Percentiles rank a stretch among this genome's conserved stretches.
Conservation (phyloP, 257 asterid species). For the Haberlea rhodopensis region DNA sequence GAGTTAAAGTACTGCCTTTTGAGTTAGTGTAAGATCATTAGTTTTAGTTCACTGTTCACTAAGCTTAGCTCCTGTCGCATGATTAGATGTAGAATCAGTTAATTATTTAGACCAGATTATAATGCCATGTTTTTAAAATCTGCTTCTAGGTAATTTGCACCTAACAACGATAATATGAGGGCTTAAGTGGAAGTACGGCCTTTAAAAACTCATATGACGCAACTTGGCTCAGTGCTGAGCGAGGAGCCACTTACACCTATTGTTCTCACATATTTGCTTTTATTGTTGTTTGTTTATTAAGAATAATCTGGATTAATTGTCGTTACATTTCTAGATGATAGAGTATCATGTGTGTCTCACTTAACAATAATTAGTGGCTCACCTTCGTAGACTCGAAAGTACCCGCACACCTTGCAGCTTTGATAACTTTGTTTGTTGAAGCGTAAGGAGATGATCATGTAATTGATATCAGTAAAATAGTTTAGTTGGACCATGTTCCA, state of each 20-base stretch:
- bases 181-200: background rate
- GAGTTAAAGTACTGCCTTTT: background rate
- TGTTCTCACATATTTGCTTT: background rate
- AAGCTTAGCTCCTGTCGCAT: background rate
- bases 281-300: no score
- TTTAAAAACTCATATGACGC: background rate
- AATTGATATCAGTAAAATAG: no score
- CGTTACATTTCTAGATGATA: no score
- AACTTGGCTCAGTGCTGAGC: background rate
- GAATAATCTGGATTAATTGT: background rate
- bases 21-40: background rate
- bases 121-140: no score
- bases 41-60: background rate
- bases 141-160: no score
- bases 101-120: no score
- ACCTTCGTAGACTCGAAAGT: background rate
- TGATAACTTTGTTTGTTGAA: background rate
- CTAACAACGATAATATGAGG: no score
- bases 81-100: background rate
- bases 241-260: background rate
- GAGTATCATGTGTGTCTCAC: background rate
- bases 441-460: background rate
- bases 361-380: background rate
- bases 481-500: background rate
- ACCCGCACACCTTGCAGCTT: background rate